phyloP scores from a whole-genome alignment of 78 protist genomes.

The Thecamonas trahens region DNA sequence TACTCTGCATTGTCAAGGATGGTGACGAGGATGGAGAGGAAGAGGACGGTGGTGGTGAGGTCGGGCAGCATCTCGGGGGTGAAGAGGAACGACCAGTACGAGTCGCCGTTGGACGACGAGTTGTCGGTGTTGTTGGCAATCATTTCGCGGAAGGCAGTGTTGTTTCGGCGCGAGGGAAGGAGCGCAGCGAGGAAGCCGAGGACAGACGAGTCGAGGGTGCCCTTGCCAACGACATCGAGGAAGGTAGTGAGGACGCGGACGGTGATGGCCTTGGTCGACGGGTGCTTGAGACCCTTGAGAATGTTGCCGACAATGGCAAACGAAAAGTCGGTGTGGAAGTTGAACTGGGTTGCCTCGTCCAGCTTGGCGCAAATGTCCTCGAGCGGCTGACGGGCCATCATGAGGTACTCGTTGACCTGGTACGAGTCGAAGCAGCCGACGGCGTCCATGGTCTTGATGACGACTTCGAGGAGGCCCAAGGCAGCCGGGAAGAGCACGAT shows the following conservation, averaged over 20 bases:
- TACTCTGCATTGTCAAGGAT: slow-evolving; percentile 33
- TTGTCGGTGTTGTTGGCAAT: slow-evolving; percentile 6
- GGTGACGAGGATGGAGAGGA: slow-evolving; percentile 28
- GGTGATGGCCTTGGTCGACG: slow-evolving; percentile 26
- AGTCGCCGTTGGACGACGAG: neutral
- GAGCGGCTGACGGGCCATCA: slow-evolving; percentile 11
- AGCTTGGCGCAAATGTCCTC: neutral
- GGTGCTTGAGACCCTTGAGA: slow-evolving; percentile 28
- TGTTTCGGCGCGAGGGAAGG: slow-evolving; percentile 26
- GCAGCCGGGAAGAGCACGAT: slow-evolving; percentile 30
- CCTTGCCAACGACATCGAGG: slow-evolving; percentile 24
- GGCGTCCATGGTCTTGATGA: slow-evolving; percentile 27
- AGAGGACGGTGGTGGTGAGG: slow-evolving; percentile 10
- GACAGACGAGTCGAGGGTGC: slow-evolving; percentile 13
- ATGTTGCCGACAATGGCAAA: slow-evolving; percentile 41
- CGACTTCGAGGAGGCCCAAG: slow-evolving; percentile 21
- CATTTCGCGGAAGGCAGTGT: slow-evolving; percentile 23
- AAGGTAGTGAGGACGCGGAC: slow-evolving; percentile 22
- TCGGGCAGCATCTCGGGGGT: slow-evolving; percentile 40
- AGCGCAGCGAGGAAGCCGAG: slow-evolving; percentile 28
- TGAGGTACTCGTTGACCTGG: neutral
- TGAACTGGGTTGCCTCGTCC: slow-evolving; percentile 16
- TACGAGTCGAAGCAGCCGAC: slow-evolving; percentile 18
- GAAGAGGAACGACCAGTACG: slow-evolving; percentile 14
- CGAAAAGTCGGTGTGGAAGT: slow-evolving; percentile 18